Evolutionary conservation across 2,329 filamentous ascomycete genomes (phyloP).

Genomic region (Hysterium pulicare): DNA sequence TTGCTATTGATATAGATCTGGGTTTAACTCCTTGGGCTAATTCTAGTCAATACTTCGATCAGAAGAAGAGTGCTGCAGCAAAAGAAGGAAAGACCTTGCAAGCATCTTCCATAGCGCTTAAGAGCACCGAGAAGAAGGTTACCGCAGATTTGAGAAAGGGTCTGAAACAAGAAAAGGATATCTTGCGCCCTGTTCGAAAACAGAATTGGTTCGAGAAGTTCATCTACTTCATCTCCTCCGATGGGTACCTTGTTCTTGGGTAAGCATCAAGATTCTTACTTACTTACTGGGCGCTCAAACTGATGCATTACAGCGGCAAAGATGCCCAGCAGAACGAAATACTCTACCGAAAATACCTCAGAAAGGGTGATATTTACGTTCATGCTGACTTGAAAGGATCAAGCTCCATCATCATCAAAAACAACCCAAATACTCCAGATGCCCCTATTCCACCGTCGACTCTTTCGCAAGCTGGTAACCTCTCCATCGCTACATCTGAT

Average conservation of each 20-base stretch:
- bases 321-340: slow-evolving; percentile 89
- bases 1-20: slow-evolving; percentile 83
- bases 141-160: slow-evolving; percentile 79
- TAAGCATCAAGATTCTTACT: no score
- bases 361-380: slow-evolving; percentile 86
- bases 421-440: slow-evolving; percentile 71
- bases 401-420: slow-evolving; percentile 84
- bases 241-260: slow-evolving; percentile 87
- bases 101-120: slow-evolving; percentile 78
- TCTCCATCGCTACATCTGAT: slow-evolving; percentile 79
- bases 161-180: slow-evolving; percentile 85
- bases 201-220: slow-evolving; percentile 98
- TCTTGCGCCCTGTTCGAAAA: slow-evolving; percentile 77
- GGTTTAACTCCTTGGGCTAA: slow-evolving; percentile 82
- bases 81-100: slow-evolving; percentile 85
- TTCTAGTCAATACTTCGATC: slow-evolving; percentile 85
- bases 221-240: slow-evolving; percentile 89
- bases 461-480: slow-evolving; percentile 80
- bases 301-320: slow-evolving; percentile 52
- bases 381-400: slow-evolving; percentile 87
- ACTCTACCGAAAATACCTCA: slow-evolving; percentile 81
- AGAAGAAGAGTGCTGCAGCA: slow-evolving; percentile 75
- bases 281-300: no score
- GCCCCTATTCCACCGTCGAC: slow-evolving; percentile 90
- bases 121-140: slow-evolving; percentile 88